These are phyloP conservation scores for Stagonosporopsis rhizophila DNA, from an alignment of 2,329 filamentous ascomycete species.

Conservation along the genomic window DNA sequence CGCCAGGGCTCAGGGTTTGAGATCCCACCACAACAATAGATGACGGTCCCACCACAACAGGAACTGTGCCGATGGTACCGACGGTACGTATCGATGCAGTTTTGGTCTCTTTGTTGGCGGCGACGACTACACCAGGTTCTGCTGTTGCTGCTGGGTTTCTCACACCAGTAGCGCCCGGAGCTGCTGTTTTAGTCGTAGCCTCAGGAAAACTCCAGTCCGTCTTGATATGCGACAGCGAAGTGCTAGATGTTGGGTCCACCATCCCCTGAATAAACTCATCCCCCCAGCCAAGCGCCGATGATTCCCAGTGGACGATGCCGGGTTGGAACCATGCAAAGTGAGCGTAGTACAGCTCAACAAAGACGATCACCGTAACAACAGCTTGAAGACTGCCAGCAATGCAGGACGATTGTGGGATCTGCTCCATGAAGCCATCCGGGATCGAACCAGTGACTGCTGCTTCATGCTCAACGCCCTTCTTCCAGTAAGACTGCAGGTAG, in stretches of 20 bases:
- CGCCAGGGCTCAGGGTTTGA: slow-evolving; percentile 44
- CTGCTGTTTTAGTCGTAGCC: slow-evolving; percentile 27
- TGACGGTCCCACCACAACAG: slow-evolving; percentile 35
- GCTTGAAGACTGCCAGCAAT: slow-evolving; percentile 49
- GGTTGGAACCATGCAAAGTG: slow-evolving; percentile 25
- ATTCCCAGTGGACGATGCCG: slow-evolving; percentile 41
- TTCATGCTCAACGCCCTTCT: slow-evolving; percentile 39
- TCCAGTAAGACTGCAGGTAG: slow-evolving; percentile 48
- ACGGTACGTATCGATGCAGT: slow-evolving; percentile 28
- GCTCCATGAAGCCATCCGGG: slow-evolving; percentile 47
- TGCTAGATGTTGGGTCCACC: slow-evolving; percentile 10
- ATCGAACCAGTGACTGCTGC: slow-evolving; percentile 40
- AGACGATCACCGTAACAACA: slow-evolving; percentile 52
- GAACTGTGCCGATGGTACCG: slow-evolving; percentile 30
- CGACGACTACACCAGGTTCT: slow-evolving; percentile 22
- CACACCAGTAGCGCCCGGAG: background rate
- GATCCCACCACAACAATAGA: slow-evolving; percentile 39
- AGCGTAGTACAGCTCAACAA: slow-evolving; percentile 51
- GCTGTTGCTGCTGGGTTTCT: slow-evolving; percentile 32
- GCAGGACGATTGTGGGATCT: slow-evolving; percentile 43
- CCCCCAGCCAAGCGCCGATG: slow-evolving; percentile 36
- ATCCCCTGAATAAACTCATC: slow-evolving; percentile 24
- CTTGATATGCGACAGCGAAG: slow-evolving; percentile 19
- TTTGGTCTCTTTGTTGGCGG: slow-evolving; percentile 20
- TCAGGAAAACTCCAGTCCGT: slow-evolving; percentile 23